Percentiles rank a stretch among this genome's conserved stretches.
Conservation (phyloP, 192 early-diverging fungal genomes). For the Umbelopsis ramanniana region DNA sequence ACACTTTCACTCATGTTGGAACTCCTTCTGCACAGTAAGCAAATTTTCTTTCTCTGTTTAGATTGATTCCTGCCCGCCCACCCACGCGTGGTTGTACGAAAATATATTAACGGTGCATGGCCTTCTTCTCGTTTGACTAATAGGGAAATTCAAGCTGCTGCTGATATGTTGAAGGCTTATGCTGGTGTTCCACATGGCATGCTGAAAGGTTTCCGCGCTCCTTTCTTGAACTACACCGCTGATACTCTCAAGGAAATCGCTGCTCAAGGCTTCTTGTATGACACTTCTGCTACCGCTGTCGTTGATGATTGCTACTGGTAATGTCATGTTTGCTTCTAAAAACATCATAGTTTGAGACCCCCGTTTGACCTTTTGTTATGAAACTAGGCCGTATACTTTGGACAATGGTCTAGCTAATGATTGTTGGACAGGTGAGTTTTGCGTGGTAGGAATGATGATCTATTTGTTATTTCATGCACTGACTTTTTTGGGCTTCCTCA, state of each 20-base stretch:
- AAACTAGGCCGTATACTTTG: slow-evolving; percentile 62
- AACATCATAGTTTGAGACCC: not conserved
- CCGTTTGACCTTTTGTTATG: not conserved
- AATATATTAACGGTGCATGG: not conserved
- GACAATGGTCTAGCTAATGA: slow-evolving; percentile 68
- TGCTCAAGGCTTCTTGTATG: slow-evolving; percentile 56
- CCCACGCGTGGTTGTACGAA: not conserved
- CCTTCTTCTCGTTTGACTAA: slow-evolving; percentile 17
- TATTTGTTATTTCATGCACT: not conserved
- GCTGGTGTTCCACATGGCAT: slow-evolving; percentile 62
- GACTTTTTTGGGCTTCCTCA: too few relatives aligned
- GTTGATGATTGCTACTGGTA: slow-evolving; percentile 58
- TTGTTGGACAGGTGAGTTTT: slow-evolving; percentile 46
- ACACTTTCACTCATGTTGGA: slow-evolving; percentile 45
- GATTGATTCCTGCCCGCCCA: not conserved
- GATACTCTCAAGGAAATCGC: slow-evolving; percentile 49
- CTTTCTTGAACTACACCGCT: slow-evolving; percentile 61
- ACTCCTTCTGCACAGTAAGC: slow-evolving; percentile 43
- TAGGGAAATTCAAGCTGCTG: slow-evolving; percentile 50
- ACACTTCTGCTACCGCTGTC: slow-evolving; percentile 54
- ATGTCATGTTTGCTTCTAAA: not conserved
- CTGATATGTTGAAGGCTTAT: slow-evolving; percentile 52
- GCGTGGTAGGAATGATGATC: too few relatives aligned
- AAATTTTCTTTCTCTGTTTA: not conserved
- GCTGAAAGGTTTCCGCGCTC: slow-evolving; percentile 66